Evolutionary conservation across 2,329 filamentous ascomycete species (phyloP).

Genomic region (Chaetoscypha palmicola): DNA sequence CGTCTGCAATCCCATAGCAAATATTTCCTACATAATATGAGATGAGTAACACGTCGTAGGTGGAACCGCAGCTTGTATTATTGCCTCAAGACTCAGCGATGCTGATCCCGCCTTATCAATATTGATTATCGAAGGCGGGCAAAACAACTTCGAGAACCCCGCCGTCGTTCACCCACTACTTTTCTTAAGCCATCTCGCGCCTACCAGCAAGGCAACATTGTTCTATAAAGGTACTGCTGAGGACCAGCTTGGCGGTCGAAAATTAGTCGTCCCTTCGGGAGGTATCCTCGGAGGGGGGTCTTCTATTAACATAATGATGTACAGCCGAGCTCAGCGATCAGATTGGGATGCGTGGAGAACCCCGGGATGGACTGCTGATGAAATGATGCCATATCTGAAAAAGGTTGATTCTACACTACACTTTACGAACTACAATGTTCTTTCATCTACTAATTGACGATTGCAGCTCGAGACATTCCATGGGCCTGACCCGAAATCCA

Average conservation of each 20-base stretch:
- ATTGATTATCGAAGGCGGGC: conserved; percentile 43
- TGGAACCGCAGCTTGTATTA: conserved; percentile 36
- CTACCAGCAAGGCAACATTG: conserved; percentile 37
- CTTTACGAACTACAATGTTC: neutral
- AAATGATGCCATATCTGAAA: conserved; percentile 44
- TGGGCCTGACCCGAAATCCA: conserved; percentile 7
- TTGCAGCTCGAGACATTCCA: conserved; percentile 44
- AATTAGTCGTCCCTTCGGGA: conserved; percentile 24
- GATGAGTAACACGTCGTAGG: too few relatives aligned
- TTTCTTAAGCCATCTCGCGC: conserved; percentile 37
- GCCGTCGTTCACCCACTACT: conserved; percentile 34
- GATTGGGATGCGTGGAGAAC: conserved; percentile 45
- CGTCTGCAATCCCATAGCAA: neutral
- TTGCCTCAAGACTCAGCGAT: conserved; percentile 39
- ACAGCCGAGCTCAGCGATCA: conserved; percentile 35
- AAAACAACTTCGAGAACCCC: conserved; percentile 40
- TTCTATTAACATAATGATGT: conserved; percentile 30
- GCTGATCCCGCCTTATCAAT: conserved; percentile 38
- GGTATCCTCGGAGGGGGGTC: conserved; percentile 40
- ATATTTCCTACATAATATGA: too few relatives aligned
- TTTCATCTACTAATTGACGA: conserved; percentile 24
- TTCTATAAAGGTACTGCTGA: conserved; percentile 39
- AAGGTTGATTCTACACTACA: conserved; percentile 22
- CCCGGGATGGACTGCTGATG: conserved; percentile 41
- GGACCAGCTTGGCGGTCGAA: conserved; percentile 34